phyloP scores from a whole-genome alignment of 148 eudicot species.

The Vaccinium corymbosum region DNA sequence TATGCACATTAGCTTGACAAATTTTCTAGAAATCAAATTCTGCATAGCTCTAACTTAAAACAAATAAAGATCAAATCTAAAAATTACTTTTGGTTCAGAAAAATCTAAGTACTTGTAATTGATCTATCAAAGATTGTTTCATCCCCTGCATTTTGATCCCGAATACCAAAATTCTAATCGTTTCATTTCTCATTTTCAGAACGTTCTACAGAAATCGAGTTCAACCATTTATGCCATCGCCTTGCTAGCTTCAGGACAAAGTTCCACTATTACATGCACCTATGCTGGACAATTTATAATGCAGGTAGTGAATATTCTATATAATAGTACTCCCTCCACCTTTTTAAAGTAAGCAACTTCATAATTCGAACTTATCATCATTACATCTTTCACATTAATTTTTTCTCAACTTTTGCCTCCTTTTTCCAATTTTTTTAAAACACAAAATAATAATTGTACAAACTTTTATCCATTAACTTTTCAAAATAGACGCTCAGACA shows the following conservation, averaged over 20 bases:
- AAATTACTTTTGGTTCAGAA: neutral
- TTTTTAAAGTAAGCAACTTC: too few relatives aligned
- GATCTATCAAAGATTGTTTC: neutral
- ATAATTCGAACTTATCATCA: too few relatives aligned
- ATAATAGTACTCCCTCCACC: neutral
- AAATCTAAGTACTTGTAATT: neutral
- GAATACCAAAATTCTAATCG: too few relatives aligned
- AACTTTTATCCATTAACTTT: too few relatives aligned
- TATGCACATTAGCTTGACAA: neutral
- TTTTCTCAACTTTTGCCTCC: too few relatives aligned
- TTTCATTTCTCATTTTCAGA: slow-evolving; percentile 24
- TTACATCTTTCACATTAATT: too few relatives aligned
- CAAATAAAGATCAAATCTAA: neutral
- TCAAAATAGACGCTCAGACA: too few relatives aligned
- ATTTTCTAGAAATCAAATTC: neutral
- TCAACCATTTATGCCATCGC: slow-evolving; percentile 70
- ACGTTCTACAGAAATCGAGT: slow-evolving; percentile 66
- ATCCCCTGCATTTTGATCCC: neutral
- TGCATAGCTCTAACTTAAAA: neutral
- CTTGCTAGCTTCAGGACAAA: slow-evolving; percentile 81
- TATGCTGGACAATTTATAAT: slow-evolving; percentile 89
- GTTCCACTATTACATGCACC: slow-evolving; percentile 83
- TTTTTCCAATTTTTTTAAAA: too few relatives aligned
- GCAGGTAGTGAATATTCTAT: slow-evolving; percentile 43
- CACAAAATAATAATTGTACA: too few relatives aligned